A percentile compares a stretch with the other conserved stretches of the same genome.
These are phyloP conservation scores for Gossypium rotundifolium DNA, from an alignment of 345 rosid genomes.

Conservation along the genomic window DNA sequence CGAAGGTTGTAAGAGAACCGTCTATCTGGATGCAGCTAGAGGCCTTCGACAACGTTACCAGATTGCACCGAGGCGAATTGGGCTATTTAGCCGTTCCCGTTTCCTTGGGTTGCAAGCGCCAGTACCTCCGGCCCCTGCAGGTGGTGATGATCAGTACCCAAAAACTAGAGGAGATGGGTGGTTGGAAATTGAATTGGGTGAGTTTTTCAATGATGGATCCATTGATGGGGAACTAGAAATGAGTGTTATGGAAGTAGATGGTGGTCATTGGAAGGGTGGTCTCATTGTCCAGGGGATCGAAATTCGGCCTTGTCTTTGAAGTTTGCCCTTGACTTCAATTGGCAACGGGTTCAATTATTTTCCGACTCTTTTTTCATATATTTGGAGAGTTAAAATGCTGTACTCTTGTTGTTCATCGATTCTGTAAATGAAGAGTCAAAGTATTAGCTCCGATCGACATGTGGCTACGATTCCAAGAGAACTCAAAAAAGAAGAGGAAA, in stretches of 20 bases:
- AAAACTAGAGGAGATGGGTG: constrained; percentile 43
- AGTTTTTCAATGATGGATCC: constrained; percentile 24
- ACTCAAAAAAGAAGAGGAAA: background rate
- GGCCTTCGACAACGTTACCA: background rate
- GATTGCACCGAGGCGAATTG: background rate
- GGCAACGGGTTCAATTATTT: background rate
- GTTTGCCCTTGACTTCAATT: background rate
- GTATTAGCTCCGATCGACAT: background rate
- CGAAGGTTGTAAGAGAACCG: constrained; percentile 1
- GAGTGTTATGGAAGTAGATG: constrained; percentile 36
- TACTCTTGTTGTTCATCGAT: background rate
- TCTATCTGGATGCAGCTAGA: constrained; percentile 16
- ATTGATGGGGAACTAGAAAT: constrained; percentile 40
- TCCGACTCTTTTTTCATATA: background rate
- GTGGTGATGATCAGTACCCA: constrained; percentile 4
- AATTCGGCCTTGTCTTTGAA: constrained; percentile 33
- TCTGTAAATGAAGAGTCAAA: background rate
- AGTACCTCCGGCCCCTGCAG: background rate
- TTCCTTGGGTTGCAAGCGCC: background rate
- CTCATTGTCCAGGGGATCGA: constrained; percentile 50
- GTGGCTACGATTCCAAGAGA: background rate
- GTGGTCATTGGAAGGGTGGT: constrained; percentile 47
- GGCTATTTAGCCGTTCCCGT: background rate
- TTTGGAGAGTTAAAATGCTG: background rate
- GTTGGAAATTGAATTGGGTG: constrained; percentile 57